These are phyloP conservation scores for Salix arbutifolia DNA, from an alignment of 345 rosid genomes.

Conservation along the genomic window DNA sequence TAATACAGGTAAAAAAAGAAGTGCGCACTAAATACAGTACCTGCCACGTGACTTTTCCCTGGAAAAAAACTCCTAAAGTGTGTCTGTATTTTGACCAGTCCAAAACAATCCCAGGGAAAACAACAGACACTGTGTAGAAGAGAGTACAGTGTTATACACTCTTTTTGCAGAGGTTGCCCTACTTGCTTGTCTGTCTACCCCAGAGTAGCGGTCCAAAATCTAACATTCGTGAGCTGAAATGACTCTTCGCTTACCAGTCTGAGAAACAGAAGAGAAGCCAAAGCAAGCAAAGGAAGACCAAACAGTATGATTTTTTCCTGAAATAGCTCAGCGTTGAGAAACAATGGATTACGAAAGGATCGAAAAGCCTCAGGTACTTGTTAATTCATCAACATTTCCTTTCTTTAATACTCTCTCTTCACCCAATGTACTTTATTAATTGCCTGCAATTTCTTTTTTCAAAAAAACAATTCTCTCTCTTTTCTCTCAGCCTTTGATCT, in stretches of 20 bases:
- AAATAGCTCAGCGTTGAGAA: not conserved
- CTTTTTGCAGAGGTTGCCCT: not conserved
- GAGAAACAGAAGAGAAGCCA: not conserved
- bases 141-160: not conserved
- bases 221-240: not conserved
- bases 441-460: not conserved
- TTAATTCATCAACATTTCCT: not conserved
- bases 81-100: not conserved
- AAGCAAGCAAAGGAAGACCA: not conserved
- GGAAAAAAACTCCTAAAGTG: no score
- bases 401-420: conserved; percentile 22
- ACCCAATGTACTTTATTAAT: conserved; percentile 2
- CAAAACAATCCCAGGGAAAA: not conserved
- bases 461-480: not conserved
- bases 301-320: not conserved
- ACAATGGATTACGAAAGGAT: conserved; percentile 87
- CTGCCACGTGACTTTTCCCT: no score
- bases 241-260: not conserved
- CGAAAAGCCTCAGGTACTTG: conserved; percentile 54
- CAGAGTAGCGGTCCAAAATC: not conserved
- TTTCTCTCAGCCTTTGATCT: conserved; percentile 6
- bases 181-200: not conserved
- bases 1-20: no score
- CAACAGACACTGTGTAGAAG: not conserved
- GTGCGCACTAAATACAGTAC: no score